phyloP scores from a whole-genome alignment of 306 rosid species.

The Urtica urens region DNA sequence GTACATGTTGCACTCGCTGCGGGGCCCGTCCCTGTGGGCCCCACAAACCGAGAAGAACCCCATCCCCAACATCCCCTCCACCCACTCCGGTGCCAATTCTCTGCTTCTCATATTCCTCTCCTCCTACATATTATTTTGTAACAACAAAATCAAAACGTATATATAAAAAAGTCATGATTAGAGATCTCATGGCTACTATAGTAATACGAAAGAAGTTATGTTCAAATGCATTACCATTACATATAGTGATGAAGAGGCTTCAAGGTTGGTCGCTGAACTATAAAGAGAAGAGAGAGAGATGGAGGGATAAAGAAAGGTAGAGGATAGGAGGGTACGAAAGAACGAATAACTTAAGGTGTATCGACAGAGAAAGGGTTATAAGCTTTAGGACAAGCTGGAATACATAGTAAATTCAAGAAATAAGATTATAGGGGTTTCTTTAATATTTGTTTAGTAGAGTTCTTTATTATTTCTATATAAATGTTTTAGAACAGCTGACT shows the following conservation, averaged over 20 bases:
- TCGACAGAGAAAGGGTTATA: constrained; percentile 15
- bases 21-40: constrained; percentile 25
- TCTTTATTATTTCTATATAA: background rate
- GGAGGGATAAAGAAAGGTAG: background rate
- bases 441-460: background rate
- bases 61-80: constrained; percentile 36
- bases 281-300: constrained; percentile 2
- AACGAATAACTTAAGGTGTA: constrained; percentile 29
- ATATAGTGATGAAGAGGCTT: too few relatives aligned
- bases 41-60: constrained; percentile 39
- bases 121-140: background rate
- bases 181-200: too few relatives aligned
- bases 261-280: background rate
- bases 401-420: background rate
- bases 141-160: too few relatives aligned
- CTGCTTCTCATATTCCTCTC: background rate
- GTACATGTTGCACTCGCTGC: constrained; percentile 62
- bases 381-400: constrained; percentile 16
- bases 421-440: too few relatives aligned
- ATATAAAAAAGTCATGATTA: background rate
- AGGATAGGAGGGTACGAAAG: constrained; percentile 7
- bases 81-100: constrained; percentile 37
- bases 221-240: constrained; percentile 17
- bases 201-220: too few relatives aligned
- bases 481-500: background rate